Conservation (phyloP, 441 rosid species). For the Gossypium aridum region DNA sequence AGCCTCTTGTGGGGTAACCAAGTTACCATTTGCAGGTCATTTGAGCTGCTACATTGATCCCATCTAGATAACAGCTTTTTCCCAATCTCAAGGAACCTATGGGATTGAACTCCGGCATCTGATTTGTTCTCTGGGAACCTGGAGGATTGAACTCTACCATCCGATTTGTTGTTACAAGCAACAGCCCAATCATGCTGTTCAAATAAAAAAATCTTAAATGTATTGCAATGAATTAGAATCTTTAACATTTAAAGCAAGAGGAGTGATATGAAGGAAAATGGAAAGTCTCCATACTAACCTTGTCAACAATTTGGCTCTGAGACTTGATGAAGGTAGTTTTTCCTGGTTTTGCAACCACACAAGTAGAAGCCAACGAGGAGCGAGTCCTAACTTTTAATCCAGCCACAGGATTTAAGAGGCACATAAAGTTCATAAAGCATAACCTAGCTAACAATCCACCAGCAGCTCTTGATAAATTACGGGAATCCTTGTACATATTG, state of each 20-base stretch:
- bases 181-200: conserved; percentile 42
- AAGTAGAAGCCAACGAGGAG: conserved; percentile 24
- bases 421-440: conserved; percentile 51
- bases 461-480: conserved; percentile 43
- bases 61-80: conserved; percentile 40
- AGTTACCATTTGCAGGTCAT: conserved; percentile 32
- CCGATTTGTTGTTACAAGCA: conserved; percentile 31
- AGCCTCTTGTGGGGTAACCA: conserved; percentile 56
- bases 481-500: conserved; percentile 26
- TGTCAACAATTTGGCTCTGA: conserved; percentile 34
- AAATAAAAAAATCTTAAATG: conserved; percentile 9
- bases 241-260: conserved; percentile 13
- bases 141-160: conserved; percentile 16
- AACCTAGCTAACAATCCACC: conserved; percentile 72
- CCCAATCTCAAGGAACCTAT: conserved; percentile 23
- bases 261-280: neutral
- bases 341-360: conserved; percentile 28
- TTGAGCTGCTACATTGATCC: conserved; percentile 30
- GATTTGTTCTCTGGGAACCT: conserved; percentile 24
- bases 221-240: conserved; percentile 3
- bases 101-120: conserved; percentile 29
- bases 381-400: conserved; percentile 42
- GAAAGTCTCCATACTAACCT: conserved; percentile 29
- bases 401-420: conserved; percentile 53
- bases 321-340: conserved; percentile 41